Conservation (phyloP, 2,329 filamentous ascomycete genomes). For the Nemania sp. region DNA sequence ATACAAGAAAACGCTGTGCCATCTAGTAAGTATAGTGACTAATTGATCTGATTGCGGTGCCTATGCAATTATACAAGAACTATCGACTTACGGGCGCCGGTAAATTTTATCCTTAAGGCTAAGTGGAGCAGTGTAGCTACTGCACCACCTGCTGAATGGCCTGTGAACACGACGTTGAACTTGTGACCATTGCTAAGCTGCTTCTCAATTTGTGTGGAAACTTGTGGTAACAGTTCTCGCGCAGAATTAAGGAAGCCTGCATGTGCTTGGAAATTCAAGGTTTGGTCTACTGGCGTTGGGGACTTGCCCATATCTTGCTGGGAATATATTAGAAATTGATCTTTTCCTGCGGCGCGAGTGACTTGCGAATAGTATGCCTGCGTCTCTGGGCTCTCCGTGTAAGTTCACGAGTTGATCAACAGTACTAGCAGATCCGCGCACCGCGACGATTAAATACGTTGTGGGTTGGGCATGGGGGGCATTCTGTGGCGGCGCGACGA, state of each 20-base stretch:
- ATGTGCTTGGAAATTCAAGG: conserved; percentile 5
- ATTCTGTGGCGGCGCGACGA: conserved; percentile 4
- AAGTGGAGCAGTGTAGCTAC: conserved; percentile 15
- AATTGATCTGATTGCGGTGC: background rate
- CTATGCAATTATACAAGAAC: background rate
- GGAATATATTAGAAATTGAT: background rate
- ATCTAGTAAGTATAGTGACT: background rate
- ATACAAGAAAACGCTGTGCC: conserved; percentile 16
- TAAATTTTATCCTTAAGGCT: conserved; percentile 2
- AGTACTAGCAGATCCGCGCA: conserved; percentile 17
- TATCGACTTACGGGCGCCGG: background rate
- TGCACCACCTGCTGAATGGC: conserved; percentile 18
- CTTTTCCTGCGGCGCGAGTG: background rate
- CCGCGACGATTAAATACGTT: conserved; percentile 10
- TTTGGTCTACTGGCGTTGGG: background rate
- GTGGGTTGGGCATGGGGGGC: background rate
- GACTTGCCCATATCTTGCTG: conserved; percentile 1
- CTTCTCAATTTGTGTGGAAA: conserved; percentile 14
- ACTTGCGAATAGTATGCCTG: conserved; percentile 10
- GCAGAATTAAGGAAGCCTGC: conserved; percentile 22
- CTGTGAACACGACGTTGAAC: conserved; percentile 9
- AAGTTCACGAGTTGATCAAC: conserved; percentile 18
- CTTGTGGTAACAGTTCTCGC: background rate
- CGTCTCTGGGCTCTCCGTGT: conserved; percentile 15
- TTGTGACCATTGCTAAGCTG: conserved; percentile 2